Base-by-base conservation (phyloP, 2,329 filamentous ascomycete genomes). In the Penicillium sp. region DNA sequence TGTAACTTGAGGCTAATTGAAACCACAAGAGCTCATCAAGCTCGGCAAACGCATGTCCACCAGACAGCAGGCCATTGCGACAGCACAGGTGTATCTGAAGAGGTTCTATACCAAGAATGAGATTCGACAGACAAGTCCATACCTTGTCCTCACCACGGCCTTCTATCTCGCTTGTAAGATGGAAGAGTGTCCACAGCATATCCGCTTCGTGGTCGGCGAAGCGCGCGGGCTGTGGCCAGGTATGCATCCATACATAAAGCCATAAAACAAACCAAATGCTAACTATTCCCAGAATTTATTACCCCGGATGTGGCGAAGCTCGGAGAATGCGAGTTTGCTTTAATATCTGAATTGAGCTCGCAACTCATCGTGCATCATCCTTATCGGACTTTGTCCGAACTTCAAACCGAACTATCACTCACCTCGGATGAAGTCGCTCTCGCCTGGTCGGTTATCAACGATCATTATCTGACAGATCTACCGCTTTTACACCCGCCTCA, bases 161-260 rank as follows among this genome's bases (percentile, higher is more conserved):
- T 83, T 97, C 59, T 99, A 99, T 73, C 81, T 99, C 36, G 92
- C 94, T 21, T 96, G 92, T 79, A 99, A 99, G 77, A 96, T 96
- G 86, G 94, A 99, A 74, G 94, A 99, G 75, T 92, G 88, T 50
- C 94, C 94, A 3, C 93, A 97, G 73, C 94, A 99, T 73, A 97
- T 99, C 68, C 86, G 94, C 31, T 84, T 96, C 62, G 88, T 99
- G 57, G 87, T 94, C 11, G 88, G 86, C 46, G 94, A 99, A 74
- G 91, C 92, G 4, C 87, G 91, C 34, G 85, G 88, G 57, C 82
- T 95, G 58, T 96, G 91, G 91, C 87, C 90, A 68, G 84, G 85
- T 85, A 78, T 48, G 74, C 64, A 41, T 29, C 11, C 11, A 10
- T 41, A 21, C 33, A 54, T 45, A 47, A 48, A 29, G 46, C 27